phyloP scores from a whole-genome alignment of 805 yeast species.

The Lachancea sp. region DNA sequence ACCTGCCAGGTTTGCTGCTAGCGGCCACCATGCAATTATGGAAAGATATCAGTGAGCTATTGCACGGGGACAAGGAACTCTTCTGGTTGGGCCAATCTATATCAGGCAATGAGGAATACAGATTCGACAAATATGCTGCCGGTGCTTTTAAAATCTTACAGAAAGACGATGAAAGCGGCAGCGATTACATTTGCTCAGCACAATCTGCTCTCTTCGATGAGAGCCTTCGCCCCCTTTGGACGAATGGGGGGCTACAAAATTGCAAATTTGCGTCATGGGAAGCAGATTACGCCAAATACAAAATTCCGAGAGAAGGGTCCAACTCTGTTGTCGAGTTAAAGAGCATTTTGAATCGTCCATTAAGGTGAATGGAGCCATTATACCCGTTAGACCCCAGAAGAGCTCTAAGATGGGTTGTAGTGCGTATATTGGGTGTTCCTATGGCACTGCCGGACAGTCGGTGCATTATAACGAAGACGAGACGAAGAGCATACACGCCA shows the following conservation, averaged over 20 bases:
- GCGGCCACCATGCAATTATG: conserved; percentile 18
- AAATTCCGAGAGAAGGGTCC: conserved; percentile 4
- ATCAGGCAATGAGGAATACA: conserved; percentile 14
- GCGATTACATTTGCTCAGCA: conserved; percentile 22
- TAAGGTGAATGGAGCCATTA: conserved; percentile 12
- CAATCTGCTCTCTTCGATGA: conserved; percentile 28
- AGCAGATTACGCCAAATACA: conserved; percentile 6
- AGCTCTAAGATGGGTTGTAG: conserved; percentile 3
- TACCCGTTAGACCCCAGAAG: conserved; percentile 8
- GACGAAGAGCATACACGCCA: too few species aligned
- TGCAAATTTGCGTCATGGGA: conserved; percentile 21
- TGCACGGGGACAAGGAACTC: conserved; percentile 30
- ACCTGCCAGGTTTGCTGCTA: conserved; percentile 22
- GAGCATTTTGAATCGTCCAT: conserved; percentile 11
- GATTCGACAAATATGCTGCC: conserved; percentile 19
- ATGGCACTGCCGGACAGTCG: too few species aligned
- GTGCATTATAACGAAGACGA: too few species aligned
- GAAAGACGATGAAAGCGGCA: conserved; percentile 10
- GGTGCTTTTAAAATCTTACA: conserved; percentile 25
- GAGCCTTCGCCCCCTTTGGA: conserved; percentile 25
- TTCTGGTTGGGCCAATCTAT: conserved; percentile 31
- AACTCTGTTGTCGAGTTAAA: conserved; percentile 7
- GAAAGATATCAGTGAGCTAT: conserved; percentile 13
- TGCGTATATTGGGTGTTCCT: conserved; percentile 7
- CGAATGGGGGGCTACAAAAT: conserved; percentile 28